Conservation (phyloP, 2,329 filamentous ascomycete species). For the Botryotinia narcissicola region DNA sequence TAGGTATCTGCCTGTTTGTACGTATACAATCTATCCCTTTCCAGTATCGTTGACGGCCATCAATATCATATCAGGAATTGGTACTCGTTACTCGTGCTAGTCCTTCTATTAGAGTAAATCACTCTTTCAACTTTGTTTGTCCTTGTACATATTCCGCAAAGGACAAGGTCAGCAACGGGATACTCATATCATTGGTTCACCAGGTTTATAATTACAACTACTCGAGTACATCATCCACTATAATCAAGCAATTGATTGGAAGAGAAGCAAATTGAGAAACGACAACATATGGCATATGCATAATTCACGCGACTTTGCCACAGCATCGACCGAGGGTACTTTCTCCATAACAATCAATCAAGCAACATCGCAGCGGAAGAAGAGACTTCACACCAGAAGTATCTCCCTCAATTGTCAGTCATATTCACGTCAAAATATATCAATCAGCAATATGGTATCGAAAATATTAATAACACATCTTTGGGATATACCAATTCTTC, state of each 20-base stretch:
- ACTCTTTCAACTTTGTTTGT: background rate
- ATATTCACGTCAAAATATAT: background rate
- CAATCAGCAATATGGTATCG: background rate
- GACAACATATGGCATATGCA: background rate
- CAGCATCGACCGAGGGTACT: background rate
- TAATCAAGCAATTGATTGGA: constrained; percentile 5
- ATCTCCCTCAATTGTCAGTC: background rate
- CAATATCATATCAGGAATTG: background rate
- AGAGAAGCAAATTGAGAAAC: background rate
- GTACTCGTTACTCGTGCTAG: background rate
- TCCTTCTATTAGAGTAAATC: background rate
- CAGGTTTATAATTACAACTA: background rate
- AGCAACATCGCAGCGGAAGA: constrained; percentile 3
- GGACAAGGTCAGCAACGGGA: background rate
- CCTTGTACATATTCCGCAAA: background rate
- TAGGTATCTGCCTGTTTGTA: too few relatives aligned
- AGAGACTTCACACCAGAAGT: background rate
- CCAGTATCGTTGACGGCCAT: background rate
- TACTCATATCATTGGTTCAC: background rate
- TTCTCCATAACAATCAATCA: constrained; percentile 3
- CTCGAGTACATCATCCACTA: background rate
- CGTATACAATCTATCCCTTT: background rate
- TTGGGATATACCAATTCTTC: background rate
- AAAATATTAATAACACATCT: background rate
- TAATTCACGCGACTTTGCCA: background rate